Evolutionary conservation across 805 yeast genomes (phyloP).

Genomic region (Schizosaccharomyces pombe): DNA sequence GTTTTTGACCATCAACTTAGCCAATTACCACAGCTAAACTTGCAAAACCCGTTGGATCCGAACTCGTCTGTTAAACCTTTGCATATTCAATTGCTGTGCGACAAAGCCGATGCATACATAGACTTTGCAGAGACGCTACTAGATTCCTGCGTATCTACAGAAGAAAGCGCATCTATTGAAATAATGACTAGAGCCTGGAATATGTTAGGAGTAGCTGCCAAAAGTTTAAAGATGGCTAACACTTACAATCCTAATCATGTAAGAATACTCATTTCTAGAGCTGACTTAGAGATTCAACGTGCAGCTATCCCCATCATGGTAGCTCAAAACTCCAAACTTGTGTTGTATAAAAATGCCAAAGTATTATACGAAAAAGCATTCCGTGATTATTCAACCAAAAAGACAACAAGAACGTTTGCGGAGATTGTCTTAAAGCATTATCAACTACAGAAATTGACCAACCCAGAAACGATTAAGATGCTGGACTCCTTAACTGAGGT

Average conservation of each 20-base stretch:
- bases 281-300: background rate
- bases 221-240: background rate
- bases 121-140: constrained; percentile 65
- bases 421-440: background rate
- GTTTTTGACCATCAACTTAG: background rate
- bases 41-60: background rate
- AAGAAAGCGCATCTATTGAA: background rate
- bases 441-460: background rate
- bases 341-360: background rate
- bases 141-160: background rate
- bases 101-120: constrained; percentile 39
- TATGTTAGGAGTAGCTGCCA: background rate
- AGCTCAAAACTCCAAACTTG: background rate
- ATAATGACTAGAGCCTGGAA: background rate
- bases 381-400: background rate
- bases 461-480: too few relatives aligned
- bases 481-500: background rate
- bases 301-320: background rate
- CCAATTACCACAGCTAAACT: background rate
- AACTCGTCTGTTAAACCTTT: background rate
- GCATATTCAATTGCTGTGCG: background rate
- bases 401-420: background rate
- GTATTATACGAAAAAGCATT: background rate
- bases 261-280: background rate
- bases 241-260: background rate